Evolutionary conservation across 2,329 filamentous ascomycete species (phyloP), one percentile per base, ranked within the genome.

Genomic region (Pleochaeta shiraiana): DNA sequence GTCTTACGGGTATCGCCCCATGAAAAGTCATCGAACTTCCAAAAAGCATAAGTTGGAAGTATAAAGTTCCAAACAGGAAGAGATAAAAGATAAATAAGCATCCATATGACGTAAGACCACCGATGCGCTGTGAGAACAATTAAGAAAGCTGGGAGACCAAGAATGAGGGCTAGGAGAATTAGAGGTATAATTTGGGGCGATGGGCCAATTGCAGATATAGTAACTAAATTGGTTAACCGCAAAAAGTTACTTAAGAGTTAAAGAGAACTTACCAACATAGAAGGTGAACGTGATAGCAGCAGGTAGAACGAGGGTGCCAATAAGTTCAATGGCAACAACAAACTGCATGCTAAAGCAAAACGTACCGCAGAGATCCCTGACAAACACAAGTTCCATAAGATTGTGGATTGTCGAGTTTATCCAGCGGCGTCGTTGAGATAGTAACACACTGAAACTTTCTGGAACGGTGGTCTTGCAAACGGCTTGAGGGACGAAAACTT

Each of bases 291-390:
- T 86, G 73, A 98, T 97, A 69, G 95, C 95, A 59, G 93, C 95
- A 1, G 93, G 93, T 26, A 98, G 80, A 12, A 98, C 93, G 64
- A 98, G 79, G 1, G 95, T 98, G 70, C 93, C 93, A 64, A 97
- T 82, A 64, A 98, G 80, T 76, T 98, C 93, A 72, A 98, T 88
- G 74, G 91, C 95, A 67, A 98, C 87, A 68, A 98, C 86, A 73
- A 98, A 98, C 76, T 98, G 93, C 93, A 98, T 98, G 75, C 90
- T 95, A 79, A 98, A 98, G 79, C 95, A 98, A 78, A 98, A 98
- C 2, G 93, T 98, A 69, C 93, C 93, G 73, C 93, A 98, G 19
- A 98, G 82, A 77, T 98, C 93, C 68, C 91, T 84, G 55, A 98
- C 95, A 37, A 98, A 82, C 63, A 97, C 85, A 66, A 98, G 83